Base-by-base conservation (phyloP, 2,329 filamentous ascomycete genomes). In the Metarhizium sp. region DNA sequence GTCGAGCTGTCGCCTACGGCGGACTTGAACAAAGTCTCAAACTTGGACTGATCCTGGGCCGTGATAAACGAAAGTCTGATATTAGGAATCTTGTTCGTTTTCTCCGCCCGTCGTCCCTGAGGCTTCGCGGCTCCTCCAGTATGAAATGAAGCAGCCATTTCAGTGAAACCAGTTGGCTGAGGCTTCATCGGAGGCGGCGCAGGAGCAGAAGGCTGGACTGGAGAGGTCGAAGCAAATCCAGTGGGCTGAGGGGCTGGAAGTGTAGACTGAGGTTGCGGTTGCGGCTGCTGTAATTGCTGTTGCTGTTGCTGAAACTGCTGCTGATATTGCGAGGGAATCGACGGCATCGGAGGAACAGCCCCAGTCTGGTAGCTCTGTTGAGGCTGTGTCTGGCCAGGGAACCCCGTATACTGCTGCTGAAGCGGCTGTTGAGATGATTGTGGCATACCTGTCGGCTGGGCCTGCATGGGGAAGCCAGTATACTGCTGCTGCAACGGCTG, bases 51-150 rank as follows among this genome's bases (percentile, higher is more conserved):
- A 68, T 99, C 94, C 65, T 87, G 84, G 30, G 90, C 92, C 2
- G 92, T 96, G 66, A 99, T 96, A 70, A 99, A 99, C 3, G 92
- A 96, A 58, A 99, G 75, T 51, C 94, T 82, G 61, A 97, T 95
- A 68, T 88, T 97, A 32, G 94, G 94, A 55, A 99, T 96, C 74
- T 88, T 94, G 63, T 81, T 85, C 13, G 77, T 70, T 64, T 82
- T 84, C 56, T 75, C 71, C 7, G 75, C 69, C 57, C 75, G 68
- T 59, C 74, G 72, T 30, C 75, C 73, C 60, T 73, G 71, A 2
- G 79, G 66, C 55, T 76, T 73, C 45, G 75, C 61, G 52, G 70
- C 66, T 30, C 75, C 73, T 5, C 74, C 73, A 0, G 78, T 77
- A 60, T 83, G 81, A 68, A 86, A 86, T 7, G 82, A 86, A 40